phyloP scores from a whole-genome alignment of 768 basidiomycete genomes.

The Suillus occidentalis region DNA sequence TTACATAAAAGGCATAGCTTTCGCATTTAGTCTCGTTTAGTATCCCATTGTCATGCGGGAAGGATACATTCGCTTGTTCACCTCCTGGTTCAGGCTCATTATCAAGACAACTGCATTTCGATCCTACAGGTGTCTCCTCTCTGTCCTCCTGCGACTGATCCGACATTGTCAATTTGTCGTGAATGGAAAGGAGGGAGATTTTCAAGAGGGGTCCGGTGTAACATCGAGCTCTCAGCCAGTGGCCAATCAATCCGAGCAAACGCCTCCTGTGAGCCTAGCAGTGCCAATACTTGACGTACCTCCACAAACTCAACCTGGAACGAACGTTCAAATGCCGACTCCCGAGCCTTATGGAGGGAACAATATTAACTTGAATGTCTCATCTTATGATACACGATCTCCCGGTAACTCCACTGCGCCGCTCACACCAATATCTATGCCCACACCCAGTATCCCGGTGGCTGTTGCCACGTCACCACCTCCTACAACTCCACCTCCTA shows the following conservation, averaged over 20 bases:
- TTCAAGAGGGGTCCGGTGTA: not conserved
- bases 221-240: slow-evolving; percentile 2
- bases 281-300: not conserved
- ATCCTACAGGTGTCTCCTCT: not conserved
- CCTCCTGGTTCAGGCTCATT: not conserved
- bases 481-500: not conserved
- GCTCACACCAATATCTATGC: not conserved
- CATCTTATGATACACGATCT: not conserved
- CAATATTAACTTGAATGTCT: not conserved
- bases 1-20: not conserved
- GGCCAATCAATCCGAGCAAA: not conserved
- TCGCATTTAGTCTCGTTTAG: not conserved
- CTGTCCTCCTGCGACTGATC: not conserved
- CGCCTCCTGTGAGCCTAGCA: not conserved
- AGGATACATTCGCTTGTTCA: not conserved
- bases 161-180: not conserved
- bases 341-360: not conserved
- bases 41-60: not conserved
- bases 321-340: not conserved
- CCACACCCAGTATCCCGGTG: not conserved
- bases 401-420: not conserved
- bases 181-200: not conserved
- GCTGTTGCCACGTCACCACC: too few relatives aligned
- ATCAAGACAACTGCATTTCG: not conserved
- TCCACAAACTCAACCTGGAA: slow-evolving; percentile 7